These are phyloP conservation scores for Cercospora berteroae DNA, from an alignment of 2,329 filamentous ascomycete genomes.

Conservation along the genomic window DNA sequence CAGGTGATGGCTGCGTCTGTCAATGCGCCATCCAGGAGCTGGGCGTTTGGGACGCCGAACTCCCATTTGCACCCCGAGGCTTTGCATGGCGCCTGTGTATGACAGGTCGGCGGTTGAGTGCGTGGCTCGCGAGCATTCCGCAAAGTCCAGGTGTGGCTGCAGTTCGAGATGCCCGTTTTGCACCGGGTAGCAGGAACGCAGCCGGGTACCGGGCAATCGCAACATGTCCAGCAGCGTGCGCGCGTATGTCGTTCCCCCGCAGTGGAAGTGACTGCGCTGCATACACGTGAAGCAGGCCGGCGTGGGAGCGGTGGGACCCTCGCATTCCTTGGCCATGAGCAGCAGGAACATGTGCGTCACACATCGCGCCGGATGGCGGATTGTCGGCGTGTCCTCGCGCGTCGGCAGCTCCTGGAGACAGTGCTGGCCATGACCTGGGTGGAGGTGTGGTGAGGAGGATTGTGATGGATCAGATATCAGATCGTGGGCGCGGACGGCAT, in stretches of 20 bases:
- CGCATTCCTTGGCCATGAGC: slow-evolving; percentile 2
- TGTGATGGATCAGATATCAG: slow-evolving; percentile 24
- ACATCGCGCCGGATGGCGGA: slow-evolving; percentile 17
- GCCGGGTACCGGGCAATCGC: slow-evolving; percentile 23
- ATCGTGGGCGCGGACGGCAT: slow-evolving; percentile 17
- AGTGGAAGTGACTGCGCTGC: neutral
- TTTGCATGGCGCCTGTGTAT: slow-evolving; percentile 15
- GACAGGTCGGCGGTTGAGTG: slow-evolving; percentile 24
- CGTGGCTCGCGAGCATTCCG: slow-evolving; percentile 24
- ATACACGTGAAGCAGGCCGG: neutral
- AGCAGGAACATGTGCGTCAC: slow-evolving; percentile 17
- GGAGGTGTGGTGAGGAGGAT: slow-evolving; percentile 10
- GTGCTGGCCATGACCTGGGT: neutral
- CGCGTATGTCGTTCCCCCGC: slow-evolving; percentile 18
- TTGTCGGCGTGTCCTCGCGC: slow-evolving; percentile 23
- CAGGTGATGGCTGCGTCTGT: slow-evolving; percentile 23
- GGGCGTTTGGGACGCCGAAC: slow-evolving; percentile 19
- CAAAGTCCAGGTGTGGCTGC: slow-evolving; percentile 36
- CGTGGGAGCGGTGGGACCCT: neutral
- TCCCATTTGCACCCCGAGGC: slow-evolving; percentile 12
- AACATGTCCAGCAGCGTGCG: slow-evolving; percentile 33
- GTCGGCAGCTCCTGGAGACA: slow-evolving; percentile 9
- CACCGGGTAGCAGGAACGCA: slow-evolving; percentile 32
- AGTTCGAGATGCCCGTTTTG: slow-evolving; percentile 24
- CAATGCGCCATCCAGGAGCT: slow-evolving; percentile 12